phyloP scores from a whole-genome alignment of 2,329 filamentous ascomycete species.

The Colletotrichum magnum region DNA sequence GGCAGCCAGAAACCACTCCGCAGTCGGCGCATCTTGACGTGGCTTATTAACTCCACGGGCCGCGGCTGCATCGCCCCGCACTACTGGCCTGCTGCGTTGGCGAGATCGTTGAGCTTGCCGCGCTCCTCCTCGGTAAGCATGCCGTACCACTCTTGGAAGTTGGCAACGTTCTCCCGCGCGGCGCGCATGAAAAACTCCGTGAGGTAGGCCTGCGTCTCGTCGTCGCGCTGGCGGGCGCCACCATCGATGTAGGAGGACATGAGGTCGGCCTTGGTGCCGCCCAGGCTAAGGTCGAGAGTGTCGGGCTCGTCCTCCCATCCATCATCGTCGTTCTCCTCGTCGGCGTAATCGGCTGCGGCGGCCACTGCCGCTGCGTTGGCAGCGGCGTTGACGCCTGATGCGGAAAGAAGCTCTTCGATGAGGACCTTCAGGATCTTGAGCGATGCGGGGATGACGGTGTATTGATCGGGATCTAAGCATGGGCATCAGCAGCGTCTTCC shows the following conservation, averaged over 20 bases:
- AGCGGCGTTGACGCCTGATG: slow-evolving; percentile 75
- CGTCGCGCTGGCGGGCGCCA: slow-evolving; percentile 78
- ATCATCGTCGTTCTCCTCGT: slow-evolving; percentile 81
- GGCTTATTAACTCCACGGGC: no score
- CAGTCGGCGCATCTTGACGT: no score
- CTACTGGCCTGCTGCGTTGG: slow-evolving; percentile 50
- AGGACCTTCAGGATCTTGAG: slow-evolving; percentile 98
- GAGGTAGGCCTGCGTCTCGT: slow-evolving; percentile 90
- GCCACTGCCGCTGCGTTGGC: slow-evolving; percentile 73
- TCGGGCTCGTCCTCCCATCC: slow-evolving; percentile 92
- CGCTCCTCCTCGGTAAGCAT: slow-evolving; percentile 70
- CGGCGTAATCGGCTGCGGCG: slow-evolving; percentile 64
- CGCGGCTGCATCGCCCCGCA: slow-evolving; percentile 14
- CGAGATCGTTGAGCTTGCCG: slow-evolving; percentile 68
- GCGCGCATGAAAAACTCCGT: slow-evolving; percentile 82
- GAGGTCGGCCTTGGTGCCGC: slow-evolving; percentile 78
- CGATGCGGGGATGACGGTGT: slow-evolving; percentile 86
- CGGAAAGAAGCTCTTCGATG: slow-evolving; percentile 89
- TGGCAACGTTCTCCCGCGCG: slow-evolving; percentile 68
- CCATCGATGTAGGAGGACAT: slow-evolving; percentile 79
- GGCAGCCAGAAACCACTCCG: no score
- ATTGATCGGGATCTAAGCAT: slow-evolving; percentile 83
- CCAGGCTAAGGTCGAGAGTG: slow-evolving; percentile 81
- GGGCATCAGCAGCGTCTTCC: slow-evolving; percentile 41
- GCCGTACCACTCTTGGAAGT: slow-evolving; percentile 70